Base-by-base conservation (phyloP, 345 rosid genomes). In the Boechera divaricarpa region DNA sequence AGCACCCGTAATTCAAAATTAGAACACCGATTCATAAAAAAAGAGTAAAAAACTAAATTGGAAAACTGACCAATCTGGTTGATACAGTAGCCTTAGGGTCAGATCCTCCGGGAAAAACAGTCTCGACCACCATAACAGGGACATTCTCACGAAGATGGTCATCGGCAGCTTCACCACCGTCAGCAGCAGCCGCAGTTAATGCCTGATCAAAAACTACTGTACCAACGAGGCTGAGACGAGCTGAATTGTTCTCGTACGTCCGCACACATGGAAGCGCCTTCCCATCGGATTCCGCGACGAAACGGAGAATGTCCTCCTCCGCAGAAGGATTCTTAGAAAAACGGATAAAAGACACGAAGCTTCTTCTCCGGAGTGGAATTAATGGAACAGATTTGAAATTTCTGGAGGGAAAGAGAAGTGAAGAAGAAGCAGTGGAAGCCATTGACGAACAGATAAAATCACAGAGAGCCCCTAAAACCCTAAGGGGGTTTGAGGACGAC, bases 121-220 rank as follows among this genome's bases (percentile, higher is more conserved):
- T 92, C 82, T 90, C 98, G 1, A 94, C 87, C 54, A 92, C 95
- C 98, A 94, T 90, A 12, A 90, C 86, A 5, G 84, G 81, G 0
- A 77, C 63, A 49, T 89, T 95, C 7, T 93, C 78, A 4, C 77
- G 79, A 4, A 90, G 69, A 35, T 92, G 97, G 4, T 92, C 93
- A 62, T 75, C 61, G 3, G 98, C 98, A n/a, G 93, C 86, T 72
- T 72, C 84, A 33, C 98, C 98, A 52, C 97, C 98, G 64, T 94
- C 98, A 4, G 97, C 91, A 0, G 98, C 97, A 18, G 97, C 97
- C 0, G 97, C 98, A 0, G 93, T 87, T 55, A 94, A 70, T 75
- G 97, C 97, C 74, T 91, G 98, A 36, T 85, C 88, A 81, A 85
- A 88, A 54, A 77, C 75, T 73, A 90, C 97, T 48, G 89, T 80